Evolutionary conservation across 2,329 filamentous ascomycete genomes (phyloP), one percentile per base, ranked within the genome.

Genomic region (Curvularia lunata): DNA sequence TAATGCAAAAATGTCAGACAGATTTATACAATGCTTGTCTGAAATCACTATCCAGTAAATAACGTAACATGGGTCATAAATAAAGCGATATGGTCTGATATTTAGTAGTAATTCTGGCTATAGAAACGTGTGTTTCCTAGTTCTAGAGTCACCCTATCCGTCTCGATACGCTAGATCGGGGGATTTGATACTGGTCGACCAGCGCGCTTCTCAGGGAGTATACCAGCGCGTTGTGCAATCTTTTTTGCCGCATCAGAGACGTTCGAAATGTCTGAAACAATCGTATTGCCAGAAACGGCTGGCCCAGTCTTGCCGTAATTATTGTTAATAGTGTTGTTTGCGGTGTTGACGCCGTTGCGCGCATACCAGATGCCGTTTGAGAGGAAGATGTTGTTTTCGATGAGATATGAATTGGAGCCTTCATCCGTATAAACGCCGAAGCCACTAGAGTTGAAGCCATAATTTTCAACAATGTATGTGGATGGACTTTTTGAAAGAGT

Each of bases 401-500:
- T 48, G 21, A 48, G 32, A 32, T 48, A 63, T 5, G 57, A 63
- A 30, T 63, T 63, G 2, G 53, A 60, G 43, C 60, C 57, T 48
- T 63, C 57, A 45, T 63, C 60, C 1, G 60, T 63, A 45, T 63
- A 63, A 42, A 52, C 49, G 27, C 60, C 60, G 12, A 56, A 63
- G 23, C 60, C 57, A 19, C 27, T 47, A n/a, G 60, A 63, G 43
- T 63, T 57, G 40, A 48, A 56, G 12, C 54, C 57, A 46, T 63
- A 63, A 34, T 63, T 63, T 32, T 59, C 38, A 1, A 32, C 48
- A 28, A 63, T 58, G n/a, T 57, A 50, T 19, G 57, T 56, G 2
- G 52, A 54, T 4, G 60, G 60, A 48, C 48, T 56, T 45, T 63
- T 63, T 48, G 57, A 60, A 28, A 63, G 57, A 5, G 60, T 63